Base-by-base conservation (phyloP, 805 yeast species). In the Candida tammaniensis region DNA sequence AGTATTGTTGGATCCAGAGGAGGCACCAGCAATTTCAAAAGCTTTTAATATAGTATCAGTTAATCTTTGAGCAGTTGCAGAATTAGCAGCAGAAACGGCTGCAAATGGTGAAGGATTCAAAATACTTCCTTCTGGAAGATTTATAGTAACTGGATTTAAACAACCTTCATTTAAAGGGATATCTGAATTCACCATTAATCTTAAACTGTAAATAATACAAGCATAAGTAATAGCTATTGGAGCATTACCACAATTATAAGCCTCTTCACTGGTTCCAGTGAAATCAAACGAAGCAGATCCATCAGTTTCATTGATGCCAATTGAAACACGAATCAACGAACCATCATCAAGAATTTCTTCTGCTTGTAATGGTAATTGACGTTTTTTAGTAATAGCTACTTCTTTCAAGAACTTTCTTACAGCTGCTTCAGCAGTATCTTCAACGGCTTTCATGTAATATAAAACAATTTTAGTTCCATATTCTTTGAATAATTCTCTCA, bases 361-460 rank as follows among this genome's bases (percentile, higher is more conserved):
- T 10, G 48, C 48, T 27, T 30, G 21, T 23, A 44, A 25, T 5
- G 46, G 46, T 17, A 38, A 22, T 23, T 28, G 30, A 11, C 53
- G 17, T 55, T 57, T 33, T 65, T 61, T 31, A 80, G 56, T 66
- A 79, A 66, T 18, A 25, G 33, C 33, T 8, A 32, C 27, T 14
- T 29, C 13, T 21, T 32, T 38, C 26, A 44, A 30, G 26, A 42
- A 44, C 30, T 58, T 63, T 11, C 78, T 66, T n/a, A 86, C 93
- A 1, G 89, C 75, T 10, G 56, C 48, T 26, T 83, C 82, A 1
- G 95, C 94, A 51, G 86, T 84, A 31, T 72, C 74, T 55, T 84
- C 91, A 44, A 87, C 84, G 0, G 88, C 95, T n/a, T 63, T 60
- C 95, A 87, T 87, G 56, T 86, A 86, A 27, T 71, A 71, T 43